Percentiles rank a stretch among this genome's conserved stretches.
Evolutionary conservation across 164 flowering plant genomes (phyloP).

Genomic region (Macadamia integrifolia): DNA sequence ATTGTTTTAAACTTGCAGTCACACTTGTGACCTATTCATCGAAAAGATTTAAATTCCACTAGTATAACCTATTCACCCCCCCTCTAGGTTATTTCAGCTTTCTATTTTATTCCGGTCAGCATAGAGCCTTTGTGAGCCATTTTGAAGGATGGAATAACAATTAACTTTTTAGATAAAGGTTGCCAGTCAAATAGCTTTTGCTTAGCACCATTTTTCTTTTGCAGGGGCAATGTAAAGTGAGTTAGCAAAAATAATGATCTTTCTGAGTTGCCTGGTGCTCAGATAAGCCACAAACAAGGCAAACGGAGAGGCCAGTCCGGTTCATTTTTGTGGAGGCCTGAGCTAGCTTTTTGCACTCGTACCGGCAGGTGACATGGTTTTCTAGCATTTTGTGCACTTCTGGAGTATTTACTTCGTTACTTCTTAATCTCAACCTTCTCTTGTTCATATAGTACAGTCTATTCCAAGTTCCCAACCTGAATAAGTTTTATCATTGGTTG

Average conservation of each 20-base stretch:
- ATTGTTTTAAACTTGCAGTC: too few relatives aligned
- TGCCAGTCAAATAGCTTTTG: background rate
- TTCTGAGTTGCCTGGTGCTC: conserved; percentile 20
- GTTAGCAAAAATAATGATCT: conserved; percentile 23
- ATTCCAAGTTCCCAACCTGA: conserved; percentile 54
- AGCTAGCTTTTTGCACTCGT: conserved; percentile 50
- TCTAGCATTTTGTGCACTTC: background rate
- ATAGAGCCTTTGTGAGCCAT: background rate
- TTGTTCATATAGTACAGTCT: conserved; percentile 74
- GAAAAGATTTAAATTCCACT: too few relatives aligned
- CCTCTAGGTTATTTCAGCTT: too few relatives aligned
- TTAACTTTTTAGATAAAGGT: background rate
- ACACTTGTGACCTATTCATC: too few relatives aligned
- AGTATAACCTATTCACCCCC: too few relatives aligned
- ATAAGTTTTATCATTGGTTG: too few relatives aligned
- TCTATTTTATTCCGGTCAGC: background rate
- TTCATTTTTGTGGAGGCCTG: conserved; percentile 74
- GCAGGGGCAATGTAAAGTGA: conserved; percentile 43
- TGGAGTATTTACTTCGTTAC: conserved; percentile 9
- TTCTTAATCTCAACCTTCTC: conserved; percentile 8
- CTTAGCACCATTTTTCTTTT: too few relatives aligned
- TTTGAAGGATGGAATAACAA: background rate
- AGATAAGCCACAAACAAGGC: conserved; percentile 26
- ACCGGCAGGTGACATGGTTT: conserved; percentile 77
- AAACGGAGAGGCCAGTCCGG: conserved; percentile 49